Evolutionary conservation across 1,139 yeast species (phyloP).

Genomic region (Kodamaea anthophila): DNA sequence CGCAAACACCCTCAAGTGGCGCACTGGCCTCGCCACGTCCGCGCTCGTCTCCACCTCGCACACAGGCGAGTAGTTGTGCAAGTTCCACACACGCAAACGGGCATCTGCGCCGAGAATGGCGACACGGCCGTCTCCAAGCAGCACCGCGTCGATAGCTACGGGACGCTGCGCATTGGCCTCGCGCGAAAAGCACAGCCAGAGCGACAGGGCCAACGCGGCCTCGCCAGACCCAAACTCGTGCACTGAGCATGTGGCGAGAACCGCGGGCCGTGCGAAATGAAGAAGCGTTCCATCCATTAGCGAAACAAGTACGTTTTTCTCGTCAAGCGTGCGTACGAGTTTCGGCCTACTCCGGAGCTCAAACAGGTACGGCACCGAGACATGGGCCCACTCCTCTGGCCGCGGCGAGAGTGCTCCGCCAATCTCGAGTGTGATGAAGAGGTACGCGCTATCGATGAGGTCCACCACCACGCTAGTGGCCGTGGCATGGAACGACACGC

Average conservation of each 20-base stretch:
- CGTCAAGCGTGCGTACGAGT: slow-evolving; percentile 41
- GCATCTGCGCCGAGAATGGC: no score
- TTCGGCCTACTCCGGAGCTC: slow-evolving; percentile 59
- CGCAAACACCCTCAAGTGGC: slow-evolving; percentile 19
- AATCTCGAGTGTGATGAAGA: slow-evolving; percentile 30
- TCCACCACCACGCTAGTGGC: slow-evolving; percentile 13
- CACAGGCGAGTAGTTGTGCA: no score
- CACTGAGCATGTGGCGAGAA: slow-evolving; percentile 41
- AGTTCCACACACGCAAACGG: no score
- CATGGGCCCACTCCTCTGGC: slow-evolving; percentile 49
- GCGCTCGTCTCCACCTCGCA: no score
- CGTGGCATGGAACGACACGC: no score
- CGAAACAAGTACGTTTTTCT: slow-evolving; percentile 44
- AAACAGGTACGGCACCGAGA: slow-evolving; percentile 69
- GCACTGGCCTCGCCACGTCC: no score
- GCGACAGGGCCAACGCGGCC: no score
- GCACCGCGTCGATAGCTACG: no score
- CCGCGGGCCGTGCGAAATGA: slow-evolving; percentile 37
- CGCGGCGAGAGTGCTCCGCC: slow-evolving; percentile 24
- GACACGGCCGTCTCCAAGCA: no score
- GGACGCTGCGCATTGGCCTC: slow-evolving; percentile 19
- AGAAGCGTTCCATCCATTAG: slow-evolving; percentile 68
- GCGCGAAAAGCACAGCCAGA: no score
- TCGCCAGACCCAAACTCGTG: no score
- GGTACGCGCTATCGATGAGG: slow-evolving; percentile 17